Percentiles rank a stretch among this genome's conserved stretches.
These are phyloP conservation scores for Gillenia trifoliata DNA, from an alignment of 306 rosid species.

Conservation along the genomic window DNA sequence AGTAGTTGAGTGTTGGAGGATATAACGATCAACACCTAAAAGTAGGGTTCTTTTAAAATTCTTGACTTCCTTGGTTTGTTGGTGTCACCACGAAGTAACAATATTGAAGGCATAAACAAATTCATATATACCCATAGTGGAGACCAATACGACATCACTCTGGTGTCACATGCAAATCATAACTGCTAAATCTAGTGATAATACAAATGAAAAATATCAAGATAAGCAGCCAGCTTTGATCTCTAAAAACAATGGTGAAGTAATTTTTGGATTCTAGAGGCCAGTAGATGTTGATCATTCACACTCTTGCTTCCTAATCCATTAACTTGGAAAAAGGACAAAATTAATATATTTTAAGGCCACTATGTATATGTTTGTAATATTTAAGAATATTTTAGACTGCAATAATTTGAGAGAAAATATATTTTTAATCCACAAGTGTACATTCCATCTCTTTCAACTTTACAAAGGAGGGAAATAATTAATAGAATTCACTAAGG, in stretches of 20 bases:
- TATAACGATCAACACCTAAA: not conserved
- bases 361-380: not conserved
- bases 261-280: not conserved
- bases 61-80: not conserved
- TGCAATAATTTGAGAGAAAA: conserved; percentile 1
- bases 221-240: not conserved
- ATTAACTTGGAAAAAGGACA: not conserved
- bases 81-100: not conserved
- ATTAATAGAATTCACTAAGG: not conserved
- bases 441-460: conserved; percentile 3
- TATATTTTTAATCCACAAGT: not conserved
- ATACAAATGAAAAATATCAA: not conserved
- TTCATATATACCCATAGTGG: not conserved
- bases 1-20: not conserved
- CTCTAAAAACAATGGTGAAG: not conserved
- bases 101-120: not conserved
- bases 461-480: conserved; percentile 3
- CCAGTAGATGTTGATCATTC: not conserved
- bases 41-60: not conserved
- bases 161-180: not conserved
- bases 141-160: not conserved
- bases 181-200: not conserved
- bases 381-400: not conserved
- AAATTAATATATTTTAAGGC: not conserved
- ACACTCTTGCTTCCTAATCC: not conserved